phyloP scores from a whole-genome alignment of 208 protist genomes.

The Trypanosoma cruzi region DNA sequence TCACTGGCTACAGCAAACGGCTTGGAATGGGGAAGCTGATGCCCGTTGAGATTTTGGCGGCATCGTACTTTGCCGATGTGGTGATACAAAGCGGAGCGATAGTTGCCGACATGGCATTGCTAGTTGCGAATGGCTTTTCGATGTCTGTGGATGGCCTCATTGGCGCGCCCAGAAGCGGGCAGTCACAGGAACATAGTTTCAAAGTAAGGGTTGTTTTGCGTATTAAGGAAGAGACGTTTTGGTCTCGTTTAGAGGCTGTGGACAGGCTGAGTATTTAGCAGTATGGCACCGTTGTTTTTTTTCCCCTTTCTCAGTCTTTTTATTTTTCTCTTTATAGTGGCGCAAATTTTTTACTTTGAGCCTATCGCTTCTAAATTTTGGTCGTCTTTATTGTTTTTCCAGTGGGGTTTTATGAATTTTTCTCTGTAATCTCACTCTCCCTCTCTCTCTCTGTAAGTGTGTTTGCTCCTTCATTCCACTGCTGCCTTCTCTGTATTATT shows the following conservation, averaged over 20 bases:
- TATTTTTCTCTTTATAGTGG: constrained; percentile 20
- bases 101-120: constrained; percentile 32
- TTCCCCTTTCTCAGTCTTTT: constrained; percentile 17
- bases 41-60: constrained; percentile 37
- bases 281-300: not conserved
- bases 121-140: constrained; percentile 33
- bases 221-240: constrained; percentile 36
- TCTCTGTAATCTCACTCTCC: no score
- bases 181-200: not conserved
- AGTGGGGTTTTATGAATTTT: no score
- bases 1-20: constrained; percentile 32
- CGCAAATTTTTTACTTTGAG: no score
- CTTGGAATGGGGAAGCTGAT: constrained; percentile 5
- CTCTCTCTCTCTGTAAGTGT: no score
- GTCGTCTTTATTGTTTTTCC: no score
- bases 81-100: constrained; percentile 29
- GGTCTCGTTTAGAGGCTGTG: constrained; percentile 34
- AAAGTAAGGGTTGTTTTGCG: constrained; percentile 44
- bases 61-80: constrained; percentile 35
- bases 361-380: no score
- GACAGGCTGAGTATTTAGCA: constrained; percentile 20
- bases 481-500: not conserved
- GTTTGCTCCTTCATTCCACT: not conserved
- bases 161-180: constrained; percentile 29
- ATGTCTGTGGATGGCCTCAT: constrained; percentile 32